A percentile compares a stretch with the other conserved stretches of the same genome.
Evolutionary conservation across 805 yeast genomes (phyloP).

Genomic region (Debaryomyces maramus): DNA sequence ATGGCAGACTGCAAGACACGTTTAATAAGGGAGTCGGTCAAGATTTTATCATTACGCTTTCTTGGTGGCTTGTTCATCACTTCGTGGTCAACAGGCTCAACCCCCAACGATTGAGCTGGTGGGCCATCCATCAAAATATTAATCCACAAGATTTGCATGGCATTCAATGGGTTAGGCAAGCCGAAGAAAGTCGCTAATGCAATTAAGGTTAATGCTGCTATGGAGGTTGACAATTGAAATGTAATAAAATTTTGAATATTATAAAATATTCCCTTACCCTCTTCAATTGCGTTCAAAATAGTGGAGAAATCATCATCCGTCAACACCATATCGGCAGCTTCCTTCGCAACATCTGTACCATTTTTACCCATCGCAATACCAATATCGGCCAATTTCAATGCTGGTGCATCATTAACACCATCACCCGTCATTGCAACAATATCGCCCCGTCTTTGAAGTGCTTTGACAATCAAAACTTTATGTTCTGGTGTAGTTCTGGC

Average conservation of each 20-base stretch:
- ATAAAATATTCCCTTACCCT: conserved; percentile 95
- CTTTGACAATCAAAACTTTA: conserved; percentile 84
- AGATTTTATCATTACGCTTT: conserved; percentile 77
- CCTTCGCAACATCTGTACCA: conserved; percentile 98
- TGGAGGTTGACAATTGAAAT: conserved; percentile 92
- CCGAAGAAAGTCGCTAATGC: conserved; percentile 85
- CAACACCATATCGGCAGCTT: conserved; percentile 96
- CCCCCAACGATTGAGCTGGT: conserved; percentile 96
- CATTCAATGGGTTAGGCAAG: conserved; percentile 90
- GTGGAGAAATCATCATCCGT: conserved; percentile 97
- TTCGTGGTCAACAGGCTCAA: conserved; percentile 94
- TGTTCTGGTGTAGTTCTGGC: conserved; percentile 97
- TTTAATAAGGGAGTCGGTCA: conserved; percentile 66
- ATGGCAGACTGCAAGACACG: conserved; percentile 76
- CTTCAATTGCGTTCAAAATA: conserved; percentile 88
- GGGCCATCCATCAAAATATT: conserved; percentile 99
- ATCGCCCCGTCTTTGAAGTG: conserved; percentile 87
- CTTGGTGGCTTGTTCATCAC: conserved; percentile 98
- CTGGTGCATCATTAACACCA: conserved; percentile 94
- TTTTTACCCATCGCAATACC: conserved; percentile 92
- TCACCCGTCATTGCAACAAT: conserved; percentile 95
- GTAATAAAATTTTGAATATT: conserved; percentile 94
- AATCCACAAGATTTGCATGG: conserved; percentile 98
- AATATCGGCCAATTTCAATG: conserved; percentile 90
- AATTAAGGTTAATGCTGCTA: conserved; percentile 88